Conservation (phyloP, 495 filamentous ascomycete genomes). For the Penicillium manginii region DNA sequence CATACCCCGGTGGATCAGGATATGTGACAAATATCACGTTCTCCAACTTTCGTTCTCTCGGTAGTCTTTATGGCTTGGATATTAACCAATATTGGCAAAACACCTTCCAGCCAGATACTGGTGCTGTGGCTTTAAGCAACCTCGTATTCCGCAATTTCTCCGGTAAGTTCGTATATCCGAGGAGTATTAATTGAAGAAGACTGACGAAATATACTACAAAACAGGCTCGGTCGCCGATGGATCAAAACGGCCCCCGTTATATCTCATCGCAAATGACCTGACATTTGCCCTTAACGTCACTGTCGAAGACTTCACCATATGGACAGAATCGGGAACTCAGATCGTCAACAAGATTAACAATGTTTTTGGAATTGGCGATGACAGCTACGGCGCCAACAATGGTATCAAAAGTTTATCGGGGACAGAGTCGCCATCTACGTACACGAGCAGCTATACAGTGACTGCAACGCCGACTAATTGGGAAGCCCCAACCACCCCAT, state of each 20-base stretch:
- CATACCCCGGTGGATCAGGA: slow-evolving; percentile 57
- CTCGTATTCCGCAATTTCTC: slow-evolving; percentile 47
- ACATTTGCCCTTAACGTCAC: slow-evolving; percentile 42
- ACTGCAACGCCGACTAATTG: slow-evolving; percentile 33
- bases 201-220: slow-evolving; percentile 11
- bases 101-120: slow-evolving; percentile 36
- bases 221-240: slow-evolving; percentile 52
- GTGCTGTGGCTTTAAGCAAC: slow-evolving; percentile 47
- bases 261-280: slow-evolving; percentile 44
- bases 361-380: slow-evolving; percentile 49
- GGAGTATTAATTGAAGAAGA: too few species aligned
- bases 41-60: slow-evolving; percentile 55
- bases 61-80: slow-evolving; percentile 46
- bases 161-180: slow-evolving; percentile 15
- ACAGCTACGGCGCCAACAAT: slow-evolving; percentile 25
- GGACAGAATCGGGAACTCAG: slow-evolving; percentile 50
- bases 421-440: slow-evolving; percentile 20
- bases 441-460: slow-evolving; percentile 33
- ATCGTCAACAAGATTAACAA: slow-evolving; percentile 50
- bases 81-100: slow-evolving; percentile 58
- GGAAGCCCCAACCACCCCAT: slow-evolving; percentile 24
- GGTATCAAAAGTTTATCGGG: slow-evolving; percentile 24
- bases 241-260: slow-evolving; percentile 46
- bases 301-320: slow-evolving; percentile 52
- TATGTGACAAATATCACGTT: slow-evolving; percentile 54